Evolutionary conservation across 805 yeast genomes (phyloP), one percentile per base, ranked within the genome.

Genomic region (Hanseniaspora taiwanica): DNA sequence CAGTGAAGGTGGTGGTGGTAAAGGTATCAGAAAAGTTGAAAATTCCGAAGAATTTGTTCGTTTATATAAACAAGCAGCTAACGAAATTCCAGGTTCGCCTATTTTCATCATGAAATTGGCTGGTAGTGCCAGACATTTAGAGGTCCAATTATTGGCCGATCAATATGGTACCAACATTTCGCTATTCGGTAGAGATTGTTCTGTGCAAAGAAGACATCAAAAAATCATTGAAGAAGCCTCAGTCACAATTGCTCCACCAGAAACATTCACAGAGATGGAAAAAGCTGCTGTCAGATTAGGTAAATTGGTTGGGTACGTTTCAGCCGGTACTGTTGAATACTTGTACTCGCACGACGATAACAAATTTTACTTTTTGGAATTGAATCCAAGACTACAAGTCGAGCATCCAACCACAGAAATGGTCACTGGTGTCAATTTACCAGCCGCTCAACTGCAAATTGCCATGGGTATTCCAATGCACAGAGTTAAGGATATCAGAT

Each of bases 1-100:
- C 38, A 86, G 96, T 44, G 99, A 91, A 76, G 99, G 99, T 71
- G 99, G 99, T 65, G 99, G 99, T 68, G 99, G 99, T 71, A 91
- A 91, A 67, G 99, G 99, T 74, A 91, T 91, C 62, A 81, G 99
- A 69, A 86, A 86, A 65, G 97, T 86, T 48, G 94, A 83, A 42
- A 59, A 69, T 47, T 95, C 81, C 61, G 78, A 76, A 47, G 82
- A 86, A 53, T 91, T 91, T 50, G 55, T 69, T 33, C 47, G 83
- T 21, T 64, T 82, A 47, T 91, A 89, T 60, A 77, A 78, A 50
- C 99, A 91, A 68, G 98, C 96, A 36, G 84, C 94, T 40, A 82
- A 82, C 53, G 99, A 91, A 68, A 89, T 91, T 40, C 98, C 99
- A 21, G 98, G 99, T 47, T 91, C 97, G 43, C 99, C 99, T 38